Conservation (phyloP, 2,329 filamentous ascomycete species). For the Zymoseptoria brevis region DNA sequence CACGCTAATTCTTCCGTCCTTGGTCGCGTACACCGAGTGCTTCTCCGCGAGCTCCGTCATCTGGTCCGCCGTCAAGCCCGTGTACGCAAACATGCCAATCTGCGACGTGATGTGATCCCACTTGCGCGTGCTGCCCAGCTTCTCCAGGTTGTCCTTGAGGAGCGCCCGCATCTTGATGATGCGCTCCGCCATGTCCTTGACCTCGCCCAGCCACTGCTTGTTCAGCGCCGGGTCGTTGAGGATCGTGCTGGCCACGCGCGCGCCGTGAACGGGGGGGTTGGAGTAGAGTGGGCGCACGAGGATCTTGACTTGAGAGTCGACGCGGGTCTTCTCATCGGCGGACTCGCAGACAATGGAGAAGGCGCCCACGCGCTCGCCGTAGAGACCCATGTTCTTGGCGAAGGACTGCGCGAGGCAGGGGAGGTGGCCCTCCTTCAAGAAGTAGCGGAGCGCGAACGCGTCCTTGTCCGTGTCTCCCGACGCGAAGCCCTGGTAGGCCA, state of each 20-base stretch:
- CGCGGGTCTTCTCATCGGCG: constrained; percentile 83
- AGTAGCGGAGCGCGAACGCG: constrained; percentile 87
- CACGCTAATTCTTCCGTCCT: constrained; percentile 79
- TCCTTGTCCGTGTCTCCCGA: constrained; percentile 86
- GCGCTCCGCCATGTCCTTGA: constrained; percentile 97
- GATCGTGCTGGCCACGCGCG: constrained; percentile 86
- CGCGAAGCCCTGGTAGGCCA: constrained; percentile 98
- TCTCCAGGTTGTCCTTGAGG: constrained; percentile 90
- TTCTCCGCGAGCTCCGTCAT: constrained; percentile 89
- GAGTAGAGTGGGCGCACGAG: constrained; percentile 95
- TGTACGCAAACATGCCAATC: constrained; percentile 99
- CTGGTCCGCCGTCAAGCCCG: constrained; percentile 79
- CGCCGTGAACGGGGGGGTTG: constrained; percentile 94
- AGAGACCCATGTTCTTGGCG: constrained; percentile 99
- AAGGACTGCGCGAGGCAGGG: constrained; percentile 87
- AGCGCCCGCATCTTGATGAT: constrained; percentile 97
- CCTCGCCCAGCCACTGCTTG: constrained; percentile 89
- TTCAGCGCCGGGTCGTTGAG: constrained; percentile 78
- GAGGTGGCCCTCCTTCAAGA: constrained; percentile 85
- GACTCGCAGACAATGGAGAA: constrained; percentile 87
- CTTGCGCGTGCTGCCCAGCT: constrained; percentile 90
- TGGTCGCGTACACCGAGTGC: constrained; percentile 96
- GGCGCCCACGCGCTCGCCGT: constrained; percentile 94
- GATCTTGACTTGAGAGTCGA: constrained; percentile 98
- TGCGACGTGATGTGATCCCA: constrained; percentile 98